phyloP scores from a whole-genome alignment of 176 grass and related monocot species.

The Hordeum marinum region DNA sequence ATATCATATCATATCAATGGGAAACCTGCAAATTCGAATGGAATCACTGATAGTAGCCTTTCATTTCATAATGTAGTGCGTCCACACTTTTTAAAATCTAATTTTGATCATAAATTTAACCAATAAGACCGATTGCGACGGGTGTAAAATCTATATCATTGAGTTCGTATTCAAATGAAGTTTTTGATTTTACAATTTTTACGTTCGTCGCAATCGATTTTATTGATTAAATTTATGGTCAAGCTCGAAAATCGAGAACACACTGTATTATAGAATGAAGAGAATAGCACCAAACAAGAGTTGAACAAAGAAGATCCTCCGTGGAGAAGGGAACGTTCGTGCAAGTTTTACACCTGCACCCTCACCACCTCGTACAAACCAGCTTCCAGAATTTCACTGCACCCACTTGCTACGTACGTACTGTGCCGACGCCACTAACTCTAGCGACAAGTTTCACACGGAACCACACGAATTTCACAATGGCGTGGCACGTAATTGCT shows the following conservation, averaged over 20 bases:
- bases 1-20: too few species aligned
- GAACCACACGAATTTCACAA: not conserved
- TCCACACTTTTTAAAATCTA: too few species aligned
- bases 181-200: too few species aligned
- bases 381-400: not conserved
- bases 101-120: too few species aligned
- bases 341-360: constrained; percentile 15
- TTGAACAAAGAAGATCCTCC: constrained; percentile 27
- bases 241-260: too few species aligned
- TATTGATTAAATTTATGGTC: too few species aligned
- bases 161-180: too few species aligned
- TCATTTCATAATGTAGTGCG: too few species aligned
- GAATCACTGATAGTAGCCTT: not conserved
- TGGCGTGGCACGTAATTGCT: not conserved
- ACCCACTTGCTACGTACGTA: not conserved
- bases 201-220: too few species aligned
- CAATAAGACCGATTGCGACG: too few species aligned
- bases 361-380: not conserved
- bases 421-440: not conserved
- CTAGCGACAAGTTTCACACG: not conserved
- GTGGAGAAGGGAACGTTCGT: not conserved
- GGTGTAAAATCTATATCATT: too few species aligned
- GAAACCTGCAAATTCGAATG: not conserved
- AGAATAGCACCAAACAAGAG: constrained; percentile 8
- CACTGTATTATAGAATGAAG: too few species aligned